A percentile compares a stretch with the other conserved stretches of the same genome.
Conservation (phyloP, 768 basidiomycete species). For the Lentinus brumalis region DNA sequence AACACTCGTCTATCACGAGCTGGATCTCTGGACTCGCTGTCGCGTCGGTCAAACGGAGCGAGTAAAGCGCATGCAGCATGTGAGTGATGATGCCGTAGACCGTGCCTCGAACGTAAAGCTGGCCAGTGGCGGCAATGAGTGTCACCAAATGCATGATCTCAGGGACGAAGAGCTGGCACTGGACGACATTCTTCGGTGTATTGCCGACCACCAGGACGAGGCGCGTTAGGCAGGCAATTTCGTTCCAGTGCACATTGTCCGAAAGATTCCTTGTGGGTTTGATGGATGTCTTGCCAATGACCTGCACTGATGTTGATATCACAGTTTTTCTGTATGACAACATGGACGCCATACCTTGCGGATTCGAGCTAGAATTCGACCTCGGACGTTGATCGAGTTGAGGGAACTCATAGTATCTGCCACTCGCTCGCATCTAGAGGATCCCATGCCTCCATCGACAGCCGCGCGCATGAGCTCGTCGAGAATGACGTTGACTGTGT, state of each 20-base stretch:
- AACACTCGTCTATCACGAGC: conserved; percentile 61
- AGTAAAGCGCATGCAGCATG: conserved; percentile 74
- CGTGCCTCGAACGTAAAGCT: conserved; percentile 72
- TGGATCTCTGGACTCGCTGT: conserved; percentile 57
- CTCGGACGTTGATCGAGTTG: conserved; percentile 76
- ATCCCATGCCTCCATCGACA: conserved; percentile 80
- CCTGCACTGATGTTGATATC: conserved; percentile 39
- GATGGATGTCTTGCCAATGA: conserved; percentile 70
- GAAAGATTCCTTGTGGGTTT: conserved; percentile 62
- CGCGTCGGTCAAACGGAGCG: conserved; percentile 59
- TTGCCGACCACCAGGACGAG: conserved; percentile 74
- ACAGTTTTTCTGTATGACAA: not conserved
- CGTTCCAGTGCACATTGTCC: conserved; percentile 77
- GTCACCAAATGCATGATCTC: conserved; percentile 82
- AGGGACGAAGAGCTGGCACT: conserved; percentile 78
- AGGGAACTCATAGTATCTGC: conserved; percentile 73
- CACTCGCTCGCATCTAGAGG: conserved; percentile 72
- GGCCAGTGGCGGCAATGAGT: conserved; percentile 75
- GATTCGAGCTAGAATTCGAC: conserved; percentile 74
- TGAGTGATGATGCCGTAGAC: conserved; percentile 84
- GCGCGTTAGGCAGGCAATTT: conserved; percentile 78
- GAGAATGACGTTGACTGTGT: conserved; percentile 69
- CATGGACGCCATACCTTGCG: conserved; percentile 58
- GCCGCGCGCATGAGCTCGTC: conserved; percentile 83
- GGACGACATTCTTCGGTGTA: conserved; percentile 59